Evolutionary conservation across 2,329 filamentous ascomycete species (phyloP).

Genomic region (Ophiostoma ulmi): DNA sequence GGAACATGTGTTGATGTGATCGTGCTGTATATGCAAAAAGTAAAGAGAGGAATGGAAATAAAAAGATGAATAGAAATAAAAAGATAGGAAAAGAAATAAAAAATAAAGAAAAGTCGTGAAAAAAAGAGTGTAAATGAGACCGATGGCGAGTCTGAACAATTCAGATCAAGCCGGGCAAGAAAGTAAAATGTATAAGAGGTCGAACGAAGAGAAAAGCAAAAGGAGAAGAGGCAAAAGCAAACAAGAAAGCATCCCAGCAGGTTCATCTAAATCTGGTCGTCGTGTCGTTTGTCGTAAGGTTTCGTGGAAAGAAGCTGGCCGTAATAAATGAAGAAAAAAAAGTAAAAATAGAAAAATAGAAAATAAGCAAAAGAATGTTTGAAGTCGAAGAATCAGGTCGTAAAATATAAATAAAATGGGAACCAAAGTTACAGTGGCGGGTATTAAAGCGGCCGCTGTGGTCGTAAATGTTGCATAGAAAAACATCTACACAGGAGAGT

Average conservation of each 20-base stretch:
- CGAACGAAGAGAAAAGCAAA: background rate
- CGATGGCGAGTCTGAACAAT: background rate
- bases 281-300: constrained; percentile 26
- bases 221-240: constrained; percentile 20
- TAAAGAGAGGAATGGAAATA: background rate
- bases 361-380: background rate
- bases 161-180: background rate
- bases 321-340: constrained; percentile 5
- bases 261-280: constrained; percentile 24
- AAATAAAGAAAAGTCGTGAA: background rate
- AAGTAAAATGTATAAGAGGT: background rate
- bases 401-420: constrained; percentile 16
- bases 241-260: constrained; percentile 24
- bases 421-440: background rate
- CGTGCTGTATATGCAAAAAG: constrained; percentile 7
- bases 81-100: background rate
- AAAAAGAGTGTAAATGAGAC: background rate
- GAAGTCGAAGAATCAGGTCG: constrained; percentile 3
- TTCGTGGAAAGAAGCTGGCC: constrained; percentile 25
- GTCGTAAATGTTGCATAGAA: background rate
- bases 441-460: background rate
- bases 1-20: constrained; percentile 6
- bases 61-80: background rate
- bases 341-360: background rate
- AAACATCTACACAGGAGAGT: constrained; percentile 46